Percentiles rank a stretch among this genome's conserved stretches.
These are phyloP conservation scores for Colletotrichum euphorbiae DNA, from an alignment of 2,329 filamentous ascomycete species.

Conservation along the genomic window DNA sequence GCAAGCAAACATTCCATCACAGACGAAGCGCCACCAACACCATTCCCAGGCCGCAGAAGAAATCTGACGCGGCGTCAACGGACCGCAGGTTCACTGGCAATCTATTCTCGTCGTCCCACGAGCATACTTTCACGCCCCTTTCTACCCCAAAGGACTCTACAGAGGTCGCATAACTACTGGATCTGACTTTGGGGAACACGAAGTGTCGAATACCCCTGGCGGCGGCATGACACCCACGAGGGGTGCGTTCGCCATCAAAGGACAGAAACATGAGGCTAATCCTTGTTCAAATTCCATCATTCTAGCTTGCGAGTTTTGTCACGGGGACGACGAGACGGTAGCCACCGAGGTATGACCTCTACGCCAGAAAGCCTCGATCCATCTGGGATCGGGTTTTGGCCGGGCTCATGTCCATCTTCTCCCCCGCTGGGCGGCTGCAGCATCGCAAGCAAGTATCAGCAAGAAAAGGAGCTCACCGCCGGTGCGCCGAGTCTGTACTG, in stretches of 20 bases:
- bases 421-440: constrained; percentile 2
- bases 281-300: background rate
- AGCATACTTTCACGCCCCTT: background rate
- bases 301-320: background rate
- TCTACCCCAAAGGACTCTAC: background rate
- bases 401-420: background rate
- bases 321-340: background rate
- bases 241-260: background rate
- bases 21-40: background rate
- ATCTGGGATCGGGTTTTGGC: background rate
- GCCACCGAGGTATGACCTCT: background rate
- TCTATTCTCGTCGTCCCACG: constrained; percentile 1
- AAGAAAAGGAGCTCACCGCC: background rate
- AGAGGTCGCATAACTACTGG: constrained; percentile 15
- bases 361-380: background rate
- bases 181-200: constrained; percentile 4
- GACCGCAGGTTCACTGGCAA: background rate
- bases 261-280: background rate
- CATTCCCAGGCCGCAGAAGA: background rate
- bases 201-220: constrained; percentile 6
- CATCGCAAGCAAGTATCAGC: background rate
- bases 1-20: constrained; percentile 14
- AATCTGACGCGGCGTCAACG: background rate
- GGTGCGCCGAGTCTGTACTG: background rate
- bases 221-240: constrained; percentile 12